A percentile compares a stretch with the other conserved stretches of the same genome.
Evolutionary conservation across 192 early-diverging fungal genomes (phyloP).

Genomic region (Kickxella alabastrina): DNA sequence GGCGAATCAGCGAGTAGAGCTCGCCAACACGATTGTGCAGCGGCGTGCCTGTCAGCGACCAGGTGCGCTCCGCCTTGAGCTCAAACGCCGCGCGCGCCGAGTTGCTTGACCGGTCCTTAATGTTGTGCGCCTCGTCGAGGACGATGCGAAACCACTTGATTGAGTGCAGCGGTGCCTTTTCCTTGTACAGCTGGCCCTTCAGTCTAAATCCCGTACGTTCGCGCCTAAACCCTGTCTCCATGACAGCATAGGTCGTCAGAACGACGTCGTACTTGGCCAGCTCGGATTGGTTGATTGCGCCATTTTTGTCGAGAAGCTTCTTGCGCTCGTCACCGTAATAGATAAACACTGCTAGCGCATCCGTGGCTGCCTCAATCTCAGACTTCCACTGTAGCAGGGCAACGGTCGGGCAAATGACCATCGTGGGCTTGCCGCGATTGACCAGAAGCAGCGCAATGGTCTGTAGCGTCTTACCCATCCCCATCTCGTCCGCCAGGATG

Average conservation of each 20-base stretch:
- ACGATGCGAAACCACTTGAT: conserved; percentile 82
- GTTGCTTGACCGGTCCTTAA: conserved; percentile 82
- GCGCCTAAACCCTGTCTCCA: conserved; percentile 70
- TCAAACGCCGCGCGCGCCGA: conserved; percentile 83
- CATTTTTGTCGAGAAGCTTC: conserved; percentile 41
- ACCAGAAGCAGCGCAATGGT: conserved; percentile 75
- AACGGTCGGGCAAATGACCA: conserved; percentile 85
- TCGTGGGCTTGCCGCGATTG: conserved; percentile 63
- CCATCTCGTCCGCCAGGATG: conserved; percentile 85
- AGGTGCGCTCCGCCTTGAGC: conserved; percentile 61
- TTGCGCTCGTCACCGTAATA: conserved; percentile 73
- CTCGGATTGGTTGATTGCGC: conserved; percentile 11
- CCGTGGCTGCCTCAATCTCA: conserved; percentile 68
- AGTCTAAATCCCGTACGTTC: conserved; percentile 67
- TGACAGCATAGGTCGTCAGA: conserved; percentile 70
- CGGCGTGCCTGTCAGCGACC: conserved; percentile 89
- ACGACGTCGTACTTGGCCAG: conserved; percentile 73
- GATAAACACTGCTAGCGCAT: conserved; percentile 61
- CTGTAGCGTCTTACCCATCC: conserved; percentile 94
- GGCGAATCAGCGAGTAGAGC: conserved; percentile 85
- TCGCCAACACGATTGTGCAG: conserved; percentile 94
- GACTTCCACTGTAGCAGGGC: conserved; percentile 85
- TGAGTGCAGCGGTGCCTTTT: conserved; percentile 64
- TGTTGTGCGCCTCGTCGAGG: conserved; percentile 84
- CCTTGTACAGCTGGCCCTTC: conserved; percentile 59